Conservation (phyloP, 805 yeast species). For the Lachancea nothofagi region DNA sequence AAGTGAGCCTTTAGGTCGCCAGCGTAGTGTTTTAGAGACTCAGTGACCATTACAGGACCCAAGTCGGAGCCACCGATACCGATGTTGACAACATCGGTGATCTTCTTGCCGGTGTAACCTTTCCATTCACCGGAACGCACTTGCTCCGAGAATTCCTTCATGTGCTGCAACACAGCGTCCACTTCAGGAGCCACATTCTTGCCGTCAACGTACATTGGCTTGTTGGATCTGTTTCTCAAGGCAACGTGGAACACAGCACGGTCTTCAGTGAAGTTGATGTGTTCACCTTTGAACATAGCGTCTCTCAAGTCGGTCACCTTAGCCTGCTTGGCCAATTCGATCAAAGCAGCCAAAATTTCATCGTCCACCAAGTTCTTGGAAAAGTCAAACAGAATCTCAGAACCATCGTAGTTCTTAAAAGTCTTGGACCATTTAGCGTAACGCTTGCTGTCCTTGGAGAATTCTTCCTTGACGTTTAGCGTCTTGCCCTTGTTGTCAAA, state of each 20-base stretch:
- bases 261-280: constrained; percentile 92
- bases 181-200: constrained; percentile 87
- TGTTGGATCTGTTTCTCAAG: constrained; percentile 84
- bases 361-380: constrained; percentile 91
- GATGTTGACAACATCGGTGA: constrained; percentile 91
- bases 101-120: constrained; percentile 92
- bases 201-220: constrained; percentile 85
- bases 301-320: constrained; percentile 82
- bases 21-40: constrained; percentile 88
- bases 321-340: constrained; percentile 85
- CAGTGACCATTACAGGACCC: constrained; percentile 99
- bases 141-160: constrained; percentile 88
- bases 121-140: constrained; percentile 94
- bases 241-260: constrained; percentile 98
- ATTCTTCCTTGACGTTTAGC: constrained; percentile 72
- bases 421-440: constrained; percentile 71
- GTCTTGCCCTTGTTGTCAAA: constrained; percentile 65
- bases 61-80: constrained; percentile 99
- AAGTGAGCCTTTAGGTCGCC: constrained; percentile 77
- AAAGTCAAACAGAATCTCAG: constrained; percentile 88
- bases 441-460: constrained; percentile 67
- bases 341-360: constrained; percentile 60
- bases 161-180: constrained; percentile 84
- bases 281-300: constrained; percentile 85
- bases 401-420: constrained; percentile 79